A percentile compares a stretch with the other conserved stretches of the same genome.
phyloP scores from a whole-genome alignment of 352 stramenopile species.

The Pythium brachiatum region DNA sequence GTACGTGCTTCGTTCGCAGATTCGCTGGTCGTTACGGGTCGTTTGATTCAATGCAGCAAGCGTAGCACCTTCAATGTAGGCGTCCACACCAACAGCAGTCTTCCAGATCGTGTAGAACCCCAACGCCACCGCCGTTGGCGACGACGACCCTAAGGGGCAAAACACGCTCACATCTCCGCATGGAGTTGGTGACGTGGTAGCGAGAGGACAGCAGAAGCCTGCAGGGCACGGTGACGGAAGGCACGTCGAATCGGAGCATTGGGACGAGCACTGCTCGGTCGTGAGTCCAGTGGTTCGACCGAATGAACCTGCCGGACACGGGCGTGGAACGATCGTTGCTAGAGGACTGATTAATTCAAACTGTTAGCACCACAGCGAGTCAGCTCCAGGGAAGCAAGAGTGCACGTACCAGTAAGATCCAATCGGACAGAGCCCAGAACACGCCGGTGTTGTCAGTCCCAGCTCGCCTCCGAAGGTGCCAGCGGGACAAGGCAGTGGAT shows the following conservation, averaged over 20 bases:
- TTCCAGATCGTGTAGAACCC: slow-evolving; percentile 67
- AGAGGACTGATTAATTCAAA: slow-evolving; percentile 22
- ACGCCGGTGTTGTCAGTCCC: slow-evolving; percentile 35
- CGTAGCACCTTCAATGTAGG: slow-evolving; percentile 39
- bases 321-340: slow-evolving; percentile 34
- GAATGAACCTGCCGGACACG: slow-evolving; percentile 50
- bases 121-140: slow-evolving; percentile 31
- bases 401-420: slow-evolving; percentile 53
- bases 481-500: slow-evolving; percentile 46
- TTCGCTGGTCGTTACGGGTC: slow-evolving; percentile 38
- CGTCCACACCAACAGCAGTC: slow-evolving; percentile 22
- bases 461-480: slow-evolving; percentile 41
- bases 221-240: slow-evolving; percentile 44
- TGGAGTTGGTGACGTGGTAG: slow-evolving; percentile 22
- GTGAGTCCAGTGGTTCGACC: slow-evolving; percentile 34
- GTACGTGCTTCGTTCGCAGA: slow-evolving; percentile 59
- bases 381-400: neutral
- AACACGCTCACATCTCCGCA: slow-evolving; percentile 44
- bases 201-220: slow-evolving; percentile 60
- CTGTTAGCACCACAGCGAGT: neutral
- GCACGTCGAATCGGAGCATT: slow-evolving; percentile 39
- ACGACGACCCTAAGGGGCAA: slow-evolving; percentile 46
- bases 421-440: slow-evolving; percentile 47
- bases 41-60: slow-evolving; percentile 38
- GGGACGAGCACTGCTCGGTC: slow-evolving; percentile 42